Conservation (phyloP, 148 eudicot genomes). For the Suaeda aralocaspica region DNA sequence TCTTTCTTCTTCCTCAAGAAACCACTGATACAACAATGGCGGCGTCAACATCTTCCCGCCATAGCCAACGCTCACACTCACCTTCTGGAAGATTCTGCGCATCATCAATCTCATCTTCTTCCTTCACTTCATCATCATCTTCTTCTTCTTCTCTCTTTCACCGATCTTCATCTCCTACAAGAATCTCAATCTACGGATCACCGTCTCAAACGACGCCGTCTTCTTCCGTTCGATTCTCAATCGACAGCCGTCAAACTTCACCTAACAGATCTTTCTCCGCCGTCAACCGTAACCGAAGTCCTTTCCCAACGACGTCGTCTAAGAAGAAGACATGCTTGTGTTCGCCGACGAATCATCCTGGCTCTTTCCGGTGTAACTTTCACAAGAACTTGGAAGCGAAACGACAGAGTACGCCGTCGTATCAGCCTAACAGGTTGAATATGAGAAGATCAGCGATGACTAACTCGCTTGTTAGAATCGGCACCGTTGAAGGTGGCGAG, state of each 20-base stretch:
- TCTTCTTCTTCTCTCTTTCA: slow-evolving; percentile 11
- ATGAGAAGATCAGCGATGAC: slow-evolving; percentile 57
- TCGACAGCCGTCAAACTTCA: slow-evolving; percentile 29
- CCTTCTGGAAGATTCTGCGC: slow-evolving; percentile 54
- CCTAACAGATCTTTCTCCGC: slow-evolving; percentile 31
- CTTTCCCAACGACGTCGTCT: slow-evolving; percentile 2
- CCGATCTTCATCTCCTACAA: slow-evolving; percentile 37
- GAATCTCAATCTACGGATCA: slow-evolving; percentile 29
- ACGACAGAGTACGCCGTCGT: slow-evolving; percentile 22
- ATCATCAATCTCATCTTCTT: slow-evolving; percentile 37
- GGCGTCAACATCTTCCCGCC: slow-evolving; percentile 33
- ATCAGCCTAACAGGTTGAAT: slow-evolving; percentile 34
- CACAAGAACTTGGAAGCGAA: slow-evolving; percentile 30
- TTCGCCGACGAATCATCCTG: slow-evolving; percentile 54
- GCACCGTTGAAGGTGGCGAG: slow-evolving; percentile 62
- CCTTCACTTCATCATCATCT: slow-evolving; percentile 30
- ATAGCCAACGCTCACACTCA: slow-evolving; percentile 38
- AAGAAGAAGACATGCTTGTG: slow-evolving; percentile 44
- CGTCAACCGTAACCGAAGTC: slow-evolving; percentile 25
- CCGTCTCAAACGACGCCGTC: slow-evolving; percentile 23
- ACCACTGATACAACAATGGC: slow-evolving; percentile 29
- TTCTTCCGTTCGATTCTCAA: slow-evolving; percentile 25
- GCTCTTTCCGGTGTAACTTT: slow-evolving; percentile 46
- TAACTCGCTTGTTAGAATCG: slow-evolving; percentile 57
- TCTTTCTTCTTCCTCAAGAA: slow-evolving; percentile 12